These are phyloP conservation scores for Rhypophila decipiens DNA, from an alignment of 495 filamentous ascomycete genomes.

Conservation along the genomic window DNA sequence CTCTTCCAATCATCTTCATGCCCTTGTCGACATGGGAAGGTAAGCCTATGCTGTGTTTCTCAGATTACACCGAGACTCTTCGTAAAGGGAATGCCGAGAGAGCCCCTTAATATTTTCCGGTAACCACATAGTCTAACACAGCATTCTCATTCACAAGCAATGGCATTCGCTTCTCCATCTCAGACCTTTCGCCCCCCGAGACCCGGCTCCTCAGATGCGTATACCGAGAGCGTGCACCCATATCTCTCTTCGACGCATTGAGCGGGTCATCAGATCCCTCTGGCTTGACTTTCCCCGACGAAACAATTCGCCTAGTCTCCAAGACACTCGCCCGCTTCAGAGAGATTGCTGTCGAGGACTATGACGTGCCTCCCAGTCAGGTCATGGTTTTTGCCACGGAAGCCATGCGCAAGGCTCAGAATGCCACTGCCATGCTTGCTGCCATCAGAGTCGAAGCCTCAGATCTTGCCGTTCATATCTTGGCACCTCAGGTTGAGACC, in stretches of 20 bases:
- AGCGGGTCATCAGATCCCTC: constrained; percentile 24
- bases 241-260: constrained; percentile 89
- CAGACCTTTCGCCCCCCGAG: constrained; percentile 62
- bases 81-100: too few relatives aligned
- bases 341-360: constrained; percentile 57
- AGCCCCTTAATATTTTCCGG: too few relatives aligned
- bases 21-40: constrained; percentile 73
- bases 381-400: constrained; percentile 81
- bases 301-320: constrained; percentile 58
- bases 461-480: constrained; percentile 61
- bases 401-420: constrained; percentile 75
- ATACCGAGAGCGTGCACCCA: constrained; percentile 68
- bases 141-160: constrained; percentile 54
- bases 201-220: constrained; percentile 68
- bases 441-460: constrained; percentile 51
- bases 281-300: constrained; percentile 52
- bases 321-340: constrained; percentile 63
- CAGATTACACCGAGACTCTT: too few relatives aligned
- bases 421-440: constrained; percentile 59
- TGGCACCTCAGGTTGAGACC: constrained; percentile 76
- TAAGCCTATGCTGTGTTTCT: constrained; percentile 29
- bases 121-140: too few relatives aligned
- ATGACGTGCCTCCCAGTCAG: constrained; percentile 55
- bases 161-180: constrained; percentile 90
- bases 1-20: constrained; percentile 41